A percentile compares a stretch with the other conserved stretches of the same genome.
These are phyloP conservation scores for Penicillium brevicompactum DNA, from an alignment of 2,329 filamentous ascomycete genomes.

Conservation along the genomic window DNA sequence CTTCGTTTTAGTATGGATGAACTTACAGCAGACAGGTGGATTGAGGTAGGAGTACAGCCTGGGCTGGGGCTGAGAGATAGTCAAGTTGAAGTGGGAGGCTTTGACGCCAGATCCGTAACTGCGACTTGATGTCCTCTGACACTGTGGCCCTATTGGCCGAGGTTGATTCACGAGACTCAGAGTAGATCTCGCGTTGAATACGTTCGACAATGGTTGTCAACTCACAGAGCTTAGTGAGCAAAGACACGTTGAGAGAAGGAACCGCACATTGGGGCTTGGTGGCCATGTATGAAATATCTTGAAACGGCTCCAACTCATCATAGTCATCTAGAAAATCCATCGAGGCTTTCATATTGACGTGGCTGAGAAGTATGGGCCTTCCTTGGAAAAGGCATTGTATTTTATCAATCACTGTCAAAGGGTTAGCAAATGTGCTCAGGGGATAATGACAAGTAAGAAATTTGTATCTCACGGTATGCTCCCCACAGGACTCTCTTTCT, in stretches of 20 bases:
- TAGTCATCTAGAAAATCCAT: conserved; percentile 40
- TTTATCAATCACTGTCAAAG: conserved; percentile 46
- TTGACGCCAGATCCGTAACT: conserved; percentile 26
- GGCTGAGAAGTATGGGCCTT: conserved; percentile 48
- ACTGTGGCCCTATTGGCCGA: conserved; percentile 13
- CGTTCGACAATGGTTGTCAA: conserved; percentile 38
- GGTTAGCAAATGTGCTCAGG: not conserved
- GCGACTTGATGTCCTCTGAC: conserved; percentile 24
- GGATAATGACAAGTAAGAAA: not conserved
- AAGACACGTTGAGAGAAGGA: conserved; percentile 25
- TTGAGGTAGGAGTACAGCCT: conserved; percentile 24
- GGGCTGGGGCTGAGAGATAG: conserved; percentile 22
- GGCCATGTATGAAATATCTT: conserved; percentile 42
- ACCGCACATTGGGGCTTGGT: conserved; percentile 5
- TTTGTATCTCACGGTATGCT: conserved; percentile 36
- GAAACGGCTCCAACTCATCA: conserved; percentile 52
- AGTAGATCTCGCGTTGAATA: conserved; percentile 36
- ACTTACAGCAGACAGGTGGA: conserved; percentile 24
- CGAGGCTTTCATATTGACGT: conserved; percentile 51
- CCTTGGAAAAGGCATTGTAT: conserved; percentile 59
- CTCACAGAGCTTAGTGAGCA: conserved; percentile 33
- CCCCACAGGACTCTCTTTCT: conserved; percentile 51
- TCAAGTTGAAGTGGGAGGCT: conserved; percentile 26
- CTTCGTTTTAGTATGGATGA: not conserved
- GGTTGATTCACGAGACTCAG: conserved; percentile 23